Conservation (phyloP, 1,139 yeast species). For the Eremothecium sinecaudum region DNA sequence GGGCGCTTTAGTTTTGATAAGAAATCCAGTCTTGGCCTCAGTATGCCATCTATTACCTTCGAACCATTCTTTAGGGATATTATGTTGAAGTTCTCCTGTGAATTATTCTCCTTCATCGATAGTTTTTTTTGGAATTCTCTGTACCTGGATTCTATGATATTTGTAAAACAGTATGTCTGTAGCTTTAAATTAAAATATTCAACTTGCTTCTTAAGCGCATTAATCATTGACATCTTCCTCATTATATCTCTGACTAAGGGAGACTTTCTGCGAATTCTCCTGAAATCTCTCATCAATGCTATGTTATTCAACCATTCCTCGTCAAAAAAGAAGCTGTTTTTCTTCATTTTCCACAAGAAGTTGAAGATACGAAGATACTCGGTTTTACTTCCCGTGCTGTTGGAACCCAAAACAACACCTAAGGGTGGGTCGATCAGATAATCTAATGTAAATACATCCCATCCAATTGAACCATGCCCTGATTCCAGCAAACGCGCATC, state of each 20-base stretch:
- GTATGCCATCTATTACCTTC: constrained; percentile 17
- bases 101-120: constrained; percentile 8
- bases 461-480: constrained; percentile 62
- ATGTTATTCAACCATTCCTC: constrained; percentile 40
- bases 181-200: constrained; percentile 21
- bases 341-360: constrained; percentile 71
- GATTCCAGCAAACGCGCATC: constrained; percentile 77
- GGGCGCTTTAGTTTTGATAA: constrained; percentile 1
- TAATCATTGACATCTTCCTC: constrained; percentile 20
- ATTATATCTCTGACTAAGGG: constrained; percentile 23
- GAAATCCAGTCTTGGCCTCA: constrained; percentile 13
- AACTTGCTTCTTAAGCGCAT: constrained; percentile 22
- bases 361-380: constrained; percentile 78
- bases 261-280: constrained; percentile 15
- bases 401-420: constrained; percentile 35
- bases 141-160: constrained; percentile 30
- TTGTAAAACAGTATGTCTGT: constrained; percentile 21
- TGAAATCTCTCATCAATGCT: constrained; percentile 28
- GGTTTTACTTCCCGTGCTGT: constrained; percentile 35
- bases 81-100: constrained; percentile 7
- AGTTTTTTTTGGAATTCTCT: constrained; percentile 35
- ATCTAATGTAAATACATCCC: constrained; percentile 91
- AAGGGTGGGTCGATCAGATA: constrained; percentile 59
- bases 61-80: constrained; percentile 14
- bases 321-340: constrained; percentile 46